Conservation (phyloP, 306 rosid genomes). For the Hippophae gyantsensis region DNA sequence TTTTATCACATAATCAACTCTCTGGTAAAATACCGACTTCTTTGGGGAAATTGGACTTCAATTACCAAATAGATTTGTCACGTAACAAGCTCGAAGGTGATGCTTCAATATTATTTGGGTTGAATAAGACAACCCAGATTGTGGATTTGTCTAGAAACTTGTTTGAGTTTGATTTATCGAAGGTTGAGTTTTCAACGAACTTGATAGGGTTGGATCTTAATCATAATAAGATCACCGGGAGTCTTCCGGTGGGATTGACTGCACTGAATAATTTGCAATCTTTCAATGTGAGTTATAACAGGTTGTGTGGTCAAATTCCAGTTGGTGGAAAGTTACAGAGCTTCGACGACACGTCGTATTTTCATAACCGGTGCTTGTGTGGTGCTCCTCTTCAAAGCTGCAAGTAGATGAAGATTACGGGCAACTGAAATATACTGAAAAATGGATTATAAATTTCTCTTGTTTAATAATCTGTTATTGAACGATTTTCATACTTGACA, state of each 20-base stretch:
- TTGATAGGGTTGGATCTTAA: slow-evolving; percentile 46
- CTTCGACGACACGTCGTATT: slow-evolving; percentile 31
- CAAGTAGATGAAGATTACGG: slow-evolving; percentile 11
- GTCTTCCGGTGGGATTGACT: slow-evolving; percentile 33
- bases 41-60: slow-evolving; percentile 21
- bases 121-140: slow-evolving; percentile 25
- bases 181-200: slow-evolving; percentile 30
- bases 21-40: slow-evolving; percentile 45
- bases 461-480: no score
- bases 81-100: slow-evolving; percentile 70
- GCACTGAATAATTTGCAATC: slow-evolving; percentile 28
- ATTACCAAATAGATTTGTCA: slow-evolving; percentile 27
- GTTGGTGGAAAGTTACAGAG: slow-evolving; percentile 48
- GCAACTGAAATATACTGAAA: no score
- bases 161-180: slow-evolving; percentile 40
- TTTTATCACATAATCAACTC: slow-evolving; percentile 43
- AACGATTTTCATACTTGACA: no score
- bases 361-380: slow-evolving; percentile 58
- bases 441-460: neutral
- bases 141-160: slow-evolving; percentile 52
- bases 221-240: slow-evolving; percentile 49
- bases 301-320: slow-evolving; percentile 57
- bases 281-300: slow-evolving; percentile 62
- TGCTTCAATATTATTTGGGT: slow-evolving; percentile 46
- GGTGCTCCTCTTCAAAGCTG: slow-evolving; percentile 48